phyloP scores from a whole-genome alignment of 2,329 filamentous ascomycete genomes.

The Chaetomiaceae sp. region DNA sequence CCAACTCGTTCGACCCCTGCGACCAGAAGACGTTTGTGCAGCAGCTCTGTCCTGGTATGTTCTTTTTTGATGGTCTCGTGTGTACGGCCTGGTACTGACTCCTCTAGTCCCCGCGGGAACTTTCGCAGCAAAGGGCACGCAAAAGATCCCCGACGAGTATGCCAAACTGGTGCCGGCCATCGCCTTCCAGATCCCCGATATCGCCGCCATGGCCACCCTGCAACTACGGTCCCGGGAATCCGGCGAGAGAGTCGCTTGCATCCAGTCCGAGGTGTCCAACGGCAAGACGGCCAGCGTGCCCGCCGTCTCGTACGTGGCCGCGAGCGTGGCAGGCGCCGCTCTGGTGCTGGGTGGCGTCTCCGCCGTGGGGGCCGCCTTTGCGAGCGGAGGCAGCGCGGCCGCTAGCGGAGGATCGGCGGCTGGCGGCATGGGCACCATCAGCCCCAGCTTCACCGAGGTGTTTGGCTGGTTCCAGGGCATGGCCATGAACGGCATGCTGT shows the following conservation, averaged over 20 bases:
- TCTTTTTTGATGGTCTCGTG: not conserved
- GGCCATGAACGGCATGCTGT: conserved; percentile 95
- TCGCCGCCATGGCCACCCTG: conserved; percentile 79
- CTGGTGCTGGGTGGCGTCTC: conserved; percentile 68
- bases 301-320: conserved; percentile 78
- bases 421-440: conserved; percentile 57
- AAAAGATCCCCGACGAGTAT: conserved; percentile 66
- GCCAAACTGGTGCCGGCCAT: conserved; percentile 76
- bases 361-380: conserved; percentile 58
- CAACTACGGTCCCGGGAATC: conserved; percentile 61
- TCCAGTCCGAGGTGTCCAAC: conserved; percentile 76
- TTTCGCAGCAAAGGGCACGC: conserved; percentile 68
- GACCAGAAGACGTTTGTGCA: conserved; percentile 58
- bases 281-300: conserved; percentile 74
- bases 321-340: conserved; percentile 79
- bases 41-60: conserved; percentile 74
- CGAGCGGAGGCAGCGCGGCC: conserved; percentile 47
- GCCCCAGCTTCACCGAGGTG: conserved; percentile 80
- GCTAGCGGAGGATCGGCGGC: conserved; percentile 41
- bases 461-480: conserved; percentile 89
- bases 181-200: conserved; percentile 85
- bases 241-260: conserved; percentile 67
- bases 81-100: not conserved
- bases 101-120: conserved; percentile 62
- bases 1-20: conserved; percentile 80